Conservation (phyloP, 257 asterid species). For the Henckelia pumila region DNA sequence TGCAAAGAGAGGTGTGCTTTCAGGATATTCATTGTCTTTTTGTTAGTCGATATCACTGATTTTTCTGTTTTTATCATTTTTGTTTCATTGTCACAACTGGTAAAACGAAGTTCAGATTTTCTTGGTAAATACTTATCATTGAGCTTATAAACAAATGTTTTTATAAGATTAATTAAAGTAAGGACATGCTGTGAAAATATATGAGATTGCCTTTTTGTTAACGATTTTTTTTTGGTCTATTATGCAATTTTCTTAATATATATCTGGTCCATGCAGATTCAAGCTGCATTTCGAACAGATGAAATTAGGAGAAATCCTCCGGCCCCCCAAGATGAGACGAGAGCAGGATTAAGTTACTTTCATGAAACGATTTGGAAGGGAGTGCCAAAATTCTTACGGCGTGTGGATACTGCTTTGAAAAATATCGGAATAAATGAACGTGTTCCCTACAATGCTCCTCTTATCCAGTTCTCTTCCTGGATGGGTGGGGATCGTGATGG, state of each 20-base stretch:
- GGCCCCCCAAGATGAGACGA: slow-evolving; percentile 97
- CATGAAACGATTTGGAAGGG: slow-evolving; percentile 98
- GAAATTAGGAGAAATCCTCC: slow-evolving; percentile 95
- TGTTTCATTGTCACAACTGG: background rate
- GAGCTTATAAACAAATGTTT: background rate
- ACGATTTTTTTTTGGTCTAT: background rate
- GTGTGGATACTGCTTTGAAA: slow-evolving; percentile 93
- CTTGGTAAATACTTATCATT: background rate
- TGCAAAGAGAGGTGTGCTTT: slow-evolving; percentile 82
- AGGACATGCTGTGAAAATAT: background rate
- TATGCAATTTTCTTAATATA: background rate
- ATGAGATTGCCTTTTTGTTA: background rate
- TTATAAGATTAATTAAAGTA: background rate
- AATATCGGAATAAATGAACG: slow-evolving; percentile 91
- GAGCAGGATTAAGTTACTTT: slow-evolving; percentile 98
- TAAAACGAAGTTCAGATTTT: no score
- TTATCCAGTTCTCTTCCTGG: slow-evolving; percentile 95
- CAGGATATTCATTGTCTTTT: background rate
- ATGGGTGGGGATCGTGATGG: slow-evolving; percentile 99
- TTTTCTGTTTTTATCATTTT: background rate
- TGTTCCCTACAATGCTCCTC: slow-evolving; percentile 90
- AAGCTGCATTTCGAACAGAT: slow-evolving; percentile 97
- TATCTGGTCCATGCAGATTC: slow-evolving; percentile 52
- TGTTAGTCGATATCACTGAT: background rate
- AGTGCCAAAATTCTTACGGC: slow-evolving; percentile 84